Base-by-base conservation (phyloP, 1,139 yeast genomes). In the Pichia sp. region DNA sequence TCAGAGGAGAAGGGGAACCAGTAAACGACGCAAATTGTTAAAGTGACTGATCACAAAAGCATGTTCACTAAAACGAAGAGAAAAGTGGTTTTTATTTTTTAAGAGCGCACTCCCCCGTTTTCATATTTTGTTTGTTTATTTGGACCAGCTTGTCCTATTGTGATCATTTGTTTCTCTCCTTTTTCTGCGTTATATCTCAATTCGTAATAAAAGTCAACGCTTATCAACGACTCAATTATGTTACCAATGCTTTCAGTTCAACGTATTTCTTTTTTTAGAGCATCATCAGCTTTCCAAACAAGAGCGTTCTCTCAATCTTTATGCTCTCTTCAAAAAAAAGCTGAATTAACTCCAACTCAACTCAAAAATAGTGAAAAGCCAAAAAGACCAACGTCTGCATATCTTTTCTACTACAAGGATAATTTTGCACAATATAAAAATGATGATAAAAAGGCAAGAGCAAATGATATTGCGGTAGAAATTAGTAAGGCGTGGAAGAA, bases 281-380 rank as follows among this genome's bases (percentile, higher is more conserved):
- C 25, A 7, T 9, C 38, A 12, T 15, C n/a, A n/a, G n/a, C 39
- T 11, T 18, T 26, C 26, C 48, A 32, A 39, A n/a, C 13, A 7
- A 45, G 45, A 42, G 27, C 11, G 3, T 41, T 45, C 16, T 43
- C 51, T 1, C 29, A 42, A 23, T 24, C 51, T 13, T 23, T n/a
- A n/a, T n/a, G n/a, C 39, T 2, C 16, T 41, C 5, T 20, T 39
- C 5, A 36, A 25, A 43, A 30, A n/a, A 37, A 46, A 20, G 32
- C 39, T 16, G 20, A 29, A 29, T 15, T 39, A 30, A 51, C 56
- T 23, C 40, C 30, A 22, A 40, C 49, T 12, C 41, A 51, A 44
- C 16, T 48, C 24, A 56, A 56, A 45, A 41, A 34, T 9, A 40
- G 47, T 12, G 51, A 47, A 25, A 61, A 56, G 37, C 66, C 66